Percentiles rank a stretch among this genome's conserved stretches.
Evolutionary conservation across 108 stramenopile species (phyloP).

Genomic region (Fragilaria radians): DNA sequence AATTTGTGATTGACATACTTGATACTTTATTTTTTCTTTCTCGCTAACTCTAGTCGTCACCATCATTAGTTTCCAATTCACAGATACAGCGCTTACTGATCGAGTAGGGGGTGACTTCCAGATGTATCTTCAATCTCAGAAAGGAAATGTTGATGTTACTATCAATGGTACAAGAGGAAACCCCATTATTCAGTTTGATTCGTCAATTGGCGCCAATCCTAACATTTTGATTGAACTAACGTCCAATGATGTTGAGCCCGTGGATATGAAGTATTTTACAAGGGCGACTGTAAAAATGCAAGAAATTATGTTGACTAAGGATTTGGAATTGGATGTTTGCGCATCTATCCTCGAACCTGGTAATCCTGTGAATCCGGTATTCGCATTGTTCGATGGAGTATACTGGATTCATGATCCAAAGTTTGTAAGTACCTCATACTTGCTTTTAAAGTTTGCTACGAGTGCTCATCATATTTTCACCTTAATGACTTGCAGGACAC

Average conservation of each 20-base stretch:
- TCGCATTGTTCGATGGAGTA: conserved; percentile 3
- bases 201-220: not conserved
- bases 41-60: no score
- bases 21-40: no score
- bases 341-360: not conserved
- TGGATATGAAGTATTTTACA: not conserved
- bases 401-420: conserved; percentile 23
- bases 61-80: not conserved
- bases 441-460: not conserved
- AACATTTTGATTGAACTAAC: not conserved
- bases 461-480: not conserved
- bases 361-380: conserved; percentile 3
- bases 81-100: not conserved
- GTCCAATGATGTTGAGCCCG: not conserved
- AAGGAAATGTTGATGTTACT: not conserved
- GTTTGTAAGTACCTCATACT: conserved; percentile 4
- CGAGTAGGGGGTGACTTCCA: not conserved
- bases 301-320: not conserved
- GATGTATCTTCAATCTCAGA: not conserved
- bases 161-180: not conserved
- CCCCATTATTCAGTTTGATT: not conserved
- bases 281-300: not conserved
- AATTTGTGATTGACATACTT: not conserved
- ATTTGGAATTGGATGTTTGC: not conserved
- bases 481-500: not conserved